A percentile compares a stretch with the other conserved stretches of the same genome.
Conservation (phyloP, 805 yeast genomes). For the Yarrowia sp. region DNA sequence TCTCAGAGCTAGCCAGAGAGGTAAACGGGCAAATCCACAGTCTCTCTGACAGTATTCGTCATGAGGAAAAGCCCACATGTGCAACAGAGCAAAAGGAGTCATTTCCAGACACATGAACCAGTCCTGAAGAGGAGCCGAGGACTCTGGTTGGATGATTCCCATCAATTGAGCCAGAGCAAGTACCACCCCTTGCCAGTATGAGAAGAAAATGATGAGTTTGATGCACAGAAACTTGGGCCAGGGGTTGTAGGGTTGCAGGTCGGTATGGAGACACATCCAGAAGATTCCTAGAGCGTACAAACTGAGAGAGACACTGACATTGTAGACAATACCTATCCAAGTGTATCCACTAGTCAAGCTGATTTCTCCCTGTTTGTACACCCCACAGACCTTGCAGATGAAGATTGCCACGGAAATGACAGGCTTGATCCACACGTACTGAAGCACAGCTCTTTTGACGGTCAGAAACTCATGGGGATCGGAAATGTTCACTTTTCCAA, state of each 20-base stretch:
- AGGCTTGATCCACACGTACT: constrained; percentile 95
- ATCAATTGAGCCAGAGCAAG: constrained; percentile 54
- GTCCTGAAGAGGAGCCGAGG: constrained; percentile 65
- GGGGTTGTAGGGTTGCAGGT: constrained; percentile 80
- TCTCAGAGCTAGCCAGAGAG: constrained; percentile 65
- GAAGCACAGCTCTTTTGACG: constrained; percentile 85
- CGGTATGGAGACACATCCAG: constrained; percentile 88
- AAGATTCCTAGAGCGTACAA: constrained; percentile 85
- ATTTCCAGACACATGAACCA: constrained; percentile 82
- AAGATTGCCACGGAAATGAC: constrained; percentile 66
- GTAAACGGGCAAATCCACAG: constrained; percentile 74
- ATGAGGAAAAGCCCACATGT: constrained; percentile 84
- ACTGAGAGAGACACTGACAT: constrained; percentile 79
- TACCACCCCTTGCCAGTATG: constrained; percentile 93
- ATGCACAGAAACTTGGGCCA: constrained; percentile 93
- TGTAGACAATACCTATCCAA: constrained; percentile 75
- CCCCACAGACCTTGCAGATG: constrained; percentile 55
- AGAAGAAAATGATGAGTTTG: constrained; percentile 91
- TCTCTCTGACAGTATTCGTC: constrained; percentile 68
- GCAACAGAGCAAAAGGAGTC: constrained; percentile 86
- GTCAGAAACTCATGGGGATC: constrained; percentile 80
- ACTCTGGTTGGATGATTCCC: constrained; percentile 43
- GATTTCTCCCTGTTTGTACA: constrained; percentile 61
- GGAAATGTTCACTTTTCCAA: constrained; percentile 73
- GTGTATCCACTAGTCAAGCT: constrained; percentile 60